Evolutionary conservation across 495 filamentous ascomycete species (phyloP), one percentile per base, ranked within the genome.

Genomic region (Venustampulla echinocandica): DNA sequence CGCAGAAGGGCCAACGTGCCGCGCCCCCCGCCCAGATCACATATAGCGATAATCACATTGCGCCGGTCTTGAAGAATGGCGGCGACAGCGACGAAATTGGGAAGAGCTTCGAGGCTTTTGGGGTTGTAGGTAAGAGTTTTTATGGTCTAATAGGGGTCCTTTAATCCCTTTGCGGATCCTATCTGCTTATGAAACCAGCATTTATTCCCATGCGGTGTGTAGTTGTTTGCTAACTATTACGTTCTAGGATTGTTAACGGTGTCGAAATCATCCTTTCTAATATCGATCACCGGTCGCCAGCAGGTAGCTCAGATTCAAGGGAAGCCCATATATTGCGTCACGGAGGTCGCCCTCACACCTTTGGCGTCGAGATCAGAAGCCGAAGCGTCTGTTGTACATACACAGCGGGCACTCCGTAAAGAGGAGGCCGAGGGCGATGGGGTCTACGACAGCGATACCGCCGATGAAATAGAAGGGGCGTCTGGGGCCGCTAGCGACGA

Each of bases 271-370:
- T 84, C 80, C 46, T 95, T 87, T 66, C 77, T 98, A 11, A 76
- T 98, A 42, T 78, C 83, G 18, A 87, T 96, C 50, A 87, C 82
- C 6, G 69, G 80, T 44, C 82, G 90, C 28, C 71, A 90, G 52
- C 86, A 95, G 61, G 90, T 97, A 39, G 92, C 92, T 1, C 79
- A 86, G 48, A 80, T 96, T 40, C 78, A 79, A 43, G 86, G 85
- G 13, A 79, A 78, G 37, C 84, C 90, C 2, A 69, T 96, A 43
- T 96, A 94, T 60, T 79, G 85, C 33, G 73, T 95, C 36, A 86
- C 81, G 44, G 85, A 89, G 52, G 82, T 98, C 23, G 82, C 88
- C 1, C 69, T 98, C 19, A 94, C 93, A 15, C 92, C 92, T 1
- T 77, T 90, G 14, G 75, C 82, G 11, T 92, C 82, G 13, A 81